phyloP scores from a whole-genome alignment of 306 rosid species.

The Benincasa hispida region DNA sequence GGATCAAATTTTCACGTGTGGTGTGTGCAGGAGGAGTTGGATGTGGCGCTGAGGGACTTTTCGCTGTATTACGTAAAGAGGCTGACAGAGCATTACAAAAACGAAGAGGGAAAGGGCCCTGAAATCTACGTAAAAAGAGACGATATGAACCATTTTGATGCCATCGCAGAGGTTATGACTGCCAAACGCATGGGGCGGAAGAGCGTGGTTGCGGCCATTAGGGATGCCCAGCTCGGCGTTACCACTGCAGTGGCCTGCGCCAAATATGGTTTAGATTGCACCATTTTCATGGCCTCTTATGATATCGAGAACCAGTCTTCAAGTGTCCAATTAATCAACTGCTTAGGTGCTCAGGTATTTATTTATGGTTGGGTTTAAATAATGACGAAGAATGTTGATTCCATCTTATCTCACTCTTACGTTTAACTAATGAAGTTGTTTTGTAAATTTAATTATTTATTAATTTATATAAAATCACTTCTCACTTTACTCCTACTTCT shows the following conservation, averaged over 20 bases:
- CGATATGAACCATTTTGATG: background rate
- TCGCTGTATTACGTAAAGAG: conserved; percentile 34
- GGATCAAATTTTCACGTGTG: too few relatives aligned
- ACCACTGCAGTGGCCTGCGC: conserved; percentile 59
- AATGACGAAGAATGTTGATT: too few relatives aligned
- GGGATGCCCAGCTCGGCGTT: conserved; percentile 49
- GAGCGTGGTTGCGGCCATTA: conserved; percentile 35
- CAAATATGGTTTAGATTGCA: conserved; percentile 36
- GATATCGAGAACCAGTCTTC: conserved; percentile 30
- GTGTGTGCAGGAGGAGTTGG: conserved; percentile 35
- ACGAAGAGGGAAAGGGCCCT: conserved; percentile 31
- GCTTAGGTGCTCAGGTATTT: conserved; percentile 48
- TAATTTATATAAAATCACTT: too few relatives aligned
- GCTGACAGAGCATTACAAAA: conserved; percentile 40
- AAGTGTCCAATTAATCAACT: conserved; percentile 32
- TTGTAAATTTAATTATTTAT: too few relatives aligned
- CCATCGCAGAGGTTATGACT: conserved; percentile 47
- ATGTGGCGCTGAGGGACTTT: conserved; percentile 30
- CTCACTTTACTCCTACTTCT: too few relatives aligned
- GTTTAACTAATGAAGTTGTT: too few relatives aligned
- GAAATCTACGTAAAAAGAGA: conserved; percentile 61
- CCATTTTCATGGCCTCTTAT: conserved; percentile 41
- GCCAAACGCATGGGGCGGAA: conserved; percentile 40
- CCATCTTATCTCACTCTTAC: too few relatives aligned
- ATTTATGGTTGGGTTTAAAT: background rate